phyloP scores from a whole-genome alignment of 805 yeast genomes.

The Lipomyces oligophaga region DNA sequence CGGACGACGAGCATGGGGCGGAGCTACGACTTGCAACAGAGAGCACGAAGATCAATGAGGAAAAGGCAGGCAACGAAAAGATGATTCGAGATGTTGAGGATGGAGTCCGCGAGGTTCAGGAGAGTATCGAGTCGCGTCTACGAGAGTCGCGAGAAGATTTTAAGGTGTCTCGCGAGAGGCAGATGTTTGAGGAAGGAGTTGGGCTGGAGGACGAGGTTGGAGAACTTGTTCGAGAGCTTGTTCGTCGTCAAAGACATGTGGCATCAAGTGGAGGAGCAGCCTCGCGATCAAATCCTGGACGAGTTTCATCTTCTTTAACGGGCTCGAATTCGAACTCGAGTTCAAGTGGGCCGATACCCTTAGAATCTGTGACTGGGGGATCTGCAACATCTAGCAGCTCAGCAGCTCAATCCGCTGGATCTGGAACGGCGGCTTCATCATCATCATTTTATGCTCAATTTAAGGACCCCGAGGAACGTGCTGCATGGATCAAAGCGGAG shows the following conservation, averaged over 20 bases:
- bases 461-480: constrained; percentile 58
- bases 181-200: constrained; percentile 77
- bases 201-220: constrained; percentile 70
- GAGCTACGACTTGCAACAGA: constrained; percentile 46
- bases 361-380: neutral
- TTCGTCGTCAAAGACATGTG: constrained; percentile 3
- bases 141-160: constrained; percentile 37
- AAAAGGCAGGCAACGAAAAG: constrained; percentile 52
- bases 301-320: too few relatives aligned
- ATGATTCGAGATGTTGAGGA: constrained; percentile 68
- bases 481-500: constrained; percentile 78
- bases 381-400: constrained; percentile 4
- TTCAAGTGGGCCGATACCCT: neutral
- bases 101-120: constrained; percentile 62
- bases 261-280: too few relatives aligned
- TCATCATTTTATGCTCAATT: constrained; percentile 32
- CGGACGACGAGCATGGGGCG: constrained; percentile 51
- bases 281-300: too few relatives aligned
- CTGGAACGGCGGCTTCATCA: constrained; percentile 28
- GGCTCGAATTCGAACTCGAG: too few relatives aligned
- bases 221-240: constrained; percentile 56
- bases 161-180: constrained; percentile 46
- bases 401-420: constrained; percentile 10
- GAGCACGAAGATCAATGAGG: constrained; percentile 49
- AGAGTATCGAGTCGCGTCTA: constrained; percentile 45